These are phyloP conservation scores for Wallemia ichthyophaga DNA, from an alignment of 1,284 basidiomycete species.

Conservation along the genomic window DNA sequence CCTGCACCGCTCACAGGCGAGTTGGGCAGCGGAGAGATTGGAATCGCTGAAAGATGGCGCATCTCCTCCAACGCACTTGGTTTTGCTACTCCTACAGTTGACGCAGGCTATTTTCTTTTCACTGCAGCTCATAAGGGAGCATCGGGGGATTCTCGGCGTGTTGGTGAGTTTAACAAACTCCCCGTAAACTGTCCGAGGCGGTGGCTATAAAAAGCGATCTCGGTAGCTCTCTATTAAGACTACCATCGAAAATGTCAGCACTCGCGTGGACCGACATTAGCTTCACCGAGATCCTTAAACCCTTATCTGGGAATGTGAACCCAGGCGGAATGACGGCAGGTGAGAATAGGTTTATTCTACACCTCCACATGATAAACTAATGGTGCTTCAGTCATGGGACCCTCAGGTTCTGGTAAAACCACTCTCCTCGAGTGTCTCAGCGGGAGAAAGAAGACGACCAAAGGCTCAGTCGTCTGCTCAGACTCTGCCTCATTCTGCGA, in stretches of 20 bases:
- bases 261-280: background rate
- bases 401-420: background rate
- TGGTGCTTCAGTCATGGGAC: background rate
- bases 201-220: too few relatives aligned
- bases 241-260: background rate
- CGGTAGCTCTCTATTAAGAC: too few relatives aligned
- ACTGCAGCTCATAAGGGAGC: too few relatives aligned
- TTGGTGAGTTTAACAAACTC: background rate
- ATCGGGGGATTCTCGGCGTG: background rate
- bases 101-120: background rate
- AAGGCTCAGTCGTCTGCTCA: background rate
- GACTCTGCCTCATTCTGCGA: constrained; percentile 14
- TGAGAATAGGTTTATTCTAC: background rate
- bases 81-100: background rate
- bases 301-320: background rate
- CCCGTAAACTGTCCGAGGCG: background rate
- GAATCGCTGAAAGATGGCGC: too few relatives aligned
- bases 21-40: background rate
- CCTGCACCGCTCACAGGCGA: background rate
- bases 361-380: background rate
- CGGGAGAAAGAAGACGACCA: background rate
- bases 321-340: background rate
- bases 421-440: background rate
- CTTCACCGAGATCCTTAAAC: background rate
- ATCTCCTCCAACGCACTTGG: background rate